Evolutionary conservation across 2,329 filamentous ascomycete species (phyloP).

Genomic region (Paraphoma sp.): DNA sequence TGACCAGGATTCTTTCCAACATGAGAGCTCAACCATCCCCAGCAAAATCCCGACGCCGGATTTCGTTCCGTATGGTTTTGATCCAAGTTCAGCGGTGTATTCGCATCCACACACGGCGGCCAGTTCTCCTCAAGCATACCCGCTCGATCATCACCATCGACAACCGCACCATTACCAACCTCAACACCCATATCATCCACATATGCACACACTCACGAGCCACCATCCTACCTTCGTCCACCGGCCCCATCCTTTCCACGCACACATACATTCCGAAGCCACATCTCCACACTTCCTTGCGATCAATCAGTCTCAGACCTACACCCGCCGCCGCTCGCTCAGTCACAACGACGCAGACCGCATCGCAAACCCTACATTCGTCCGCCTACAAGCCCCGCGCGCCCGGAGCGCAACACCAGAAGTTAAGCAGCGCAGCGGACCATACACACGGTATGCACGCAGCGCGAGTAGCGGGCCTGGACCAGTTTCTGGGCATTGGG

Average conservation of each 20-base stretch:
- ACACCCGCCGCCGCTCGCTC: conserved; percentile 36
- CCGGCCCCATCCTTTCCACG: not conserved
- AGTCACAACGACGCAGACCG: conserved; percentile 29
- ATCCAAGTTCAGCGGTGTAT: not conserved
- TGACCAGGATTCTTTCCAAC: not conserved
- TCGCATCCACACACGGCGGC: not conserved
- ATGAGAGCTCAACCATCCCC: not conserved
- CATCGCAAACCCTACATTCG: conserved; percentile 27
- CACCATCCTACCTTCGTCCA: not conserved
- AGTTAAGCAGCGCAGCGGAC: conserved; percentile 4
- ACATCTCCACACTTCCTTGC: not conserved
- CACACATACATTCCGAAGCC: not conserved
- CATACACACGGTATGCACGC: not conserved
- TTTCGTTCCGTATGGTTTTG: not conserved
- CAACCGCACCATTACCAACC: not conserved
- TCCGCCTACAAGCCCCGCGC: conserved; percentile 28
- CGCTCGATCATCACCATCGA: not conserved
- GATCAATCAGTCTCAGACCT: conserved; percentile 4
- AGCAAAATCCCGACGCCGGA: not conserved
- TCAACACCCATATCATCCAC: not conserved
- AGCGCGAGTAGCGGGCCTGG: conserved; percentile 13
- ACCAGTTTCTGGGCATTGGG: not conserved
- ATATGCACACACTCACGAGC: not conserved
- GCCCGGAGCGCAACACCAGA: conserved; percentile 7
- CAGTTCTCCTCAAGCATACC: not conserved